Base-by-base conservation (phyloP, 78 protist species). In the Dictyostelium firmibasis region DNA sequence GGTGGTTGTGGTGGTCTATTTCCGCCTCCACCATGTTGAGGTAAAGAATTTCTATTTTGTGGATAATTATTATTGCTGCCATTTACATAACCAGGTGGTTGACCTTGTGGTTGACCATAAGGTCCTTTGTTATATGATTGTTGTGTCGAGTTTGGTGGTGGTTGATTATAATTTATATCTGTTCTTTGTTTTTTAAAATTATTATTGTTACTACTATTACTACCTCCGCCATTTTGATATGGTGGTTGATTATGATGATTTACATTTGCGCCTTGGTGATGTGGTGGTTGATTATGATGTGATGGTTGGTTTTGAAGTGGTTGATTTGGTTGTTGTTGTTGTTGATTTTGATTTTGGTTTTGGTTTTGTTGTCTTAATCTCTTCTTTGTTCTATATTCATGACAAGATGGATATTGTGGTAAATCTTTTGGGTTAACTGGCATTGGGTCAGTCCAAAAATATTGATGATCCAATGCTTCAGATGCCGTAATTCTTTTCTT, bases 381-480 rank as follows among this genome's bases (percentile, higher is more conserved):
- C 36, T 87, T 87, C 41, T 94, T 94, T 25, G 92, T 83, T 53
- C 84, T 85, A 83, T 35, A 94, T 74, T 94, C 96, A 74, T 94
- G 96, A 72, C 87, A 84, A 16, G 94, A 87, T 50, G 92, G 88
- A 83, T 75, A 82, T 27, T 20, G 29, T 20, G 93, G 88, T 81
- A 88, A 36, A 67, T 47, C 25, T 33, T 11, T n/a, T 62, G 96
- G 96, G 38, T 74, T 81, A 44, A 92, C 86, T 31, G 96, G 96
- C 25, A 67, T 43, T 10, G 96, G 96, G 9, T 76, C 38, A 0
- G 88, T 94, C 92, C 93, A 94, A 47, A 94, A 94, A 53, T 85
- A 94, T 60, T 62, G 25, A 47, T 91, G 83, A 47, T 94, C 96
- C 25, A 94, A 53, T 47, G 96, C 96, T 7, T 94, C 91, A 10